These are phyloP conservation scores for Secale cereale DNA, from an alignment of 176 grass and related monocot genomes.

Conservation along the genomic window DNA sequence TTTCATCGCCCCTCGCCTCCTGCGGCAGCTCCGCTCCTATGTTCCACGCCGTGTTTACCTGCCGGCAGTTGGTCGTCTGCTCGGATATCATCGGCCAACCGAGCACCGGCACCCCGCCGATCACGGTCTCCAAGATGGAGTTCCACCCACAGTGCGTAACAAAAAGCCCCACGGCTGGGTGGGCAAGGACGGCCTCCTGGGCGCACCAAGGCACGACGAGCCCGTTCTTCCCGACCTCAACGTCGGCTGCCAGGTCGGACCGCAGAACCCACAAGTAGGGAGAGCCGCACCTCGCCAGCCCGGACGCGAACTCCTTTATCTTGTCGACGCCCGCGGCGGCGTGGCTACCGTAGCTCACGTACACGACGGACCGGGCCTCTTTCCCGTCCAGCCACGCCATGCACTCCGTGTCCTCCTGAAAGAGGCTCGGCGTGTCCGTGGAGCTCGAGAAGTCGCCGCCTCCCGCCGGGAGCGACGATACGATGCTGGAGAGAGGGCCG, in stretches of 20 bases:
- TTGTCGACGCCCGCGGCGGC: neutral
- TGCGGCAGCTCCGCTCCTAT: neutral
- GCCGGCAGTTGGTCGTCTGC: neutral
- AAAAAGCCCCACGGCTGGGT: neutral
- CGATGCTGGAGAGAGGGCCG: constrained; percentile 4
- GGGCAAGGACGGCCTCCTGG: constrained; percentile 1
- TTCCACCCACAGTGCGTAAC: constrained; percentile 3
- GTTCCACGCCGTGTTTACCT: constrained; percentile 2
- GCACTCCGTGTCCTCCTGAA: neutral
- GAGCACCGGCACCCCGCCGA: neutral
- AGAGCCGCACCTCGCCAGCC: neutral
- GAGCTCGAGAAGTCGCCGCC: neutral
- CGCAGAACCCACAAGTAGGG: constrained; percentile 1
- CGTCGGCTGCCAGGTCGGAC: neutral
- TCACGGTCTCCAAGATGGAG: neutral
- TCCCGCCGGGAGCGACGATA: neutral
- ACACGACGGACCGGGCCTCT: neutral
- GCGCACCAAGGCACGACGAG: constrained; percentile 1
- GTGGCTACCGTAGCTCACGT: constrained; percentile 5
- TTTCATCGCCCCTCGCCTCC: neutral
- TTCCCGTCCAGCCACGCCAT: constrained; percentile 12
- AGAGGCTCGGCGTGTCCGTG: neutral
- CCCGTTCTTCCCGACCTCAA: neutral
- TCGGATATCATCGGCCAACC: constrained; percentile 3
- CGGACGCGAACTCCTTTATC: constrained; percentile 3